These are phyloP conservation scores for Venturia oleaginea DNA, from an alignment of 2,329 filamentous ascomycete genomes.

Conservation along the genomic window DNA sequence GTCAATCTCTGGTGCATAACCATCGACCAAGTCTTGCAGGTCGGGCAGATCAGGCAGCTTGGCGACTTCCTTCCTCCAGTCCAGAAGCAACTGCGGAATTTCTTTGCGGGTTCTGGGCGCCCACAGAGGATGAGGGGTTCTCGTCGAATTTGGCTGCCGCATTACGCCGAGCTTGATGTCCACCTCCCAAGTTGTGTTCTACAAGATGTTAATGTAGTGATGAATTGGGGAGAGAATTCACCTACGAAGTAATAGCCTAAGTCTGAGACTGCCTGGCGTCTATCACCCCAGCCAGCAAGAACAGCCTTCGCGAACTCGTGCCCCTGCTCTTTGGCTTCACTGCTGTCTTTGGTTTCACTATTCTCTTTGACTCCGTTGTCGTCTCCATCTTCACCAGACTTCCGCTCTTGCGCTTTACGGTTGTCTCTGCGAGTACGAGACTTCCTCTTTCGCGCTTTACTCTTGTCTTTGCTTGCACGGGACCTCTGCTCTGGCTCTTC, in stretches of 20 bases:
- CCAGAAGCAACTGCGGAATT: background rate
- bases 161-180: conserved; percentile 1
- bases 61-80: background rate
- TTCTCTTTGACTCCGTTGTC: background rate
- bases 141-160: background rate
- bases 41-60: background rate
- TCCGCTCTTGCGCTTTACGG: background rate
- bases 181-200: background rate
- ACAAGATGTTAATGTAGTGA: background rate
- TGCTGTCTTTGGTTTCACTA: background rate
- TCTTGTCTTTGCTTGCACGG: too few relatives aligned
- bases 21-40: background rate
- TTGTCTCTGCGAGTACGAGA: background rate
- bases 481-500: background rate
- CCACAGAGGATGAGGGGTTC: background rate
- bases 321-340: background rate
- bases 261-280: conserved; percentile 1
- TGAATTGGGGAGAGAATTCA: background rate
- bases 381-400: background rate
- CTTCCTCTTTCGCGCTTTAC: background rate
- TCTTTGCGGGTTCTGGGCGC: background rate
- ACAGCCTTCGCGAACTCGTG: background rate
- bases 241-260: background rate
- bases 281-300: background rate
- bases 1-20: background rate